Evolutionary conservation across 2,329 filamentous ascomycete species (phyloP), one percentile per base, ranked within the genome.

Genomic region (Neonectria punicea): DNA sequence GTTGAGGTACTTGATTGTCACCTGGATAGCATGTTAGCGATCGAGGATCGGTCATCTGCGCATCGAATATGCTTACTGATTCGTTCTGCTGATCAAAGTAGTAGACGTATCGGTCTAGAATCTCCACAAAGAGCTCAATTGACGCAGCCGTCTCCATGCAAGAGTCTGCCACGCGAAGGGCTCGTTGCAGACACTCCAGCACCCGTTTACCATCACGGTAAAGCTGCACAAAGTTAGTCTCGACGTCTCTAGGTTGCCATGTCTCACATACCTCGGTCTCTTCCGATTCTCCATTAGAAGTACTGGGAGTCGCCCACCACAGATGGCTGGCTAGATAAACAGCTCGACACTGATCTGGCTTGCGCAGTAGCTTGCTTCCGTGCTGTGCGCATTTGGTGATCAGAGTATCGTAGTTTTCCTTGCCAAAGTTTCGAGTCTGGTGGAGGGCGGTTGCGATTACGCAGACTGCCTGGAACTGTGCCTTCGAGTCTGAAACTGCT

Each of bases 51-150:
- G 25, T 30, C 32, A 44, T 16, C 36, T 18, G 30, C 20, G 22
- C 7, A 22, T 36, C 3, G 4, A 18, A 11, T n/a, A 20, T 34
- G 76, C 86, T 76, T 78, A 88, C 96, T 70, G 94, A 94, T 82
- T 99, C 96, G 80, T 99, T 99, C 78, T 97, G 93, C 80, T 99
- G 95, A 80, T 99, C 96, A 82, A 98, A 99, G 83, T 98, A 99
- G 80, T 99, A 99, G 58, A 98, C 94, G 78, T 99, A 99, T 80
- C 96, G 90, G 80, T 99, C 98, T 61, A 99, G 84, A 68, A 99
- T 99, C 82, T 99, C 96, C 62, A 99, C 95, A 80, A 99, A 99
- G 53, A 99, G 87, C 81, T 99, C 97, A 51, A 99, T 96, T 3
- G 94, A 98, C 4, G 98, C 94, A 7, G 94, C 93, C 8, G 94